Evolutionary conservation across 1,284 basidiomycete species (phyloP), one percentile per base, ranked within the genome.

Genomic region (Omphalotus olearius): DNA sequence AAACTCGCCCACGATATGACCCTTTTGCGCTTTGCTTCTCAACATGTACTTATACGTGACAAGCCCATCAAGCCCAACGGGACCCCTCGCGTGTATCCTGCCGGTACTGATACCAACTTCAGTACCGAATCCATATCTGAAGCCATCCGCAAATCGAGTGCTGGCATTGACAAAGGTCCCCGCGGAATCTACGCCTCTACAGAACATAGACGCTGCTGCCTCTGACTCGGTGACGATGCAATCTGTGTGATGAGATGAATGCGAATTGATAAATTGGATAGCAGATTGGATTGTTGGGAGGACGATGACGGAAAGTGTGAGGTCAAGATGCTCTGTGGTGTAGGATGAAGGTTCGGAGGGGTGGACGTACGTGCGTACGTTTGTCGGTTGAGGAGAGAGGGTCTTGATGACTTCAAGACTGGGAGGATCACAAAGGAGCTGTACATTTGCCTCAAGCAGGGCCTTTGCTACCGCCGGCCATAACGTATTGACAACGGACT

Each of bases 101-200:
- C 94, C 94, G 0, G 97, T 99, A 64, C 88, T 91, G 64, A 99
- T 98, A 7, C 97, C 97, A 1, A 99, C 96, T 69, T 99, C 97
- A 1, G 97, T 96, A 1, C 97, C 97, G 58, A 98, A 92, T 0
- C 97, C 97, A 68, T 94, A 99, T 51, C 97, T 73, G 70, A 96
- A 98, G 1, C 97, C 97, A 68, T 99, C 97, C 0, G 95, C 90
- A 64, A 99, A 99, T 43, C 97, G 81, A 6, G 97, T 97, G 57
- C 87, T 91, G 2, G 94, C 92, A 62, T 99, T 99, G 57, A 98
- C 82, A 62, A 91, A 99, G 6, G 92, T 92, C 47, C 95, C 94
- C 1, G 97, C 91, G 1, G 87, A 91, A 67, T 96, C 93, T 23
- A 99, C 85, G 1, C 90, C 90, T 18, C 87, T 78, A 61, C 88